These are phyloP conservation scores for Zostera marina DNA, from an alignment of 116 monocot genomes.

Conservation along the genomic window DNA sequence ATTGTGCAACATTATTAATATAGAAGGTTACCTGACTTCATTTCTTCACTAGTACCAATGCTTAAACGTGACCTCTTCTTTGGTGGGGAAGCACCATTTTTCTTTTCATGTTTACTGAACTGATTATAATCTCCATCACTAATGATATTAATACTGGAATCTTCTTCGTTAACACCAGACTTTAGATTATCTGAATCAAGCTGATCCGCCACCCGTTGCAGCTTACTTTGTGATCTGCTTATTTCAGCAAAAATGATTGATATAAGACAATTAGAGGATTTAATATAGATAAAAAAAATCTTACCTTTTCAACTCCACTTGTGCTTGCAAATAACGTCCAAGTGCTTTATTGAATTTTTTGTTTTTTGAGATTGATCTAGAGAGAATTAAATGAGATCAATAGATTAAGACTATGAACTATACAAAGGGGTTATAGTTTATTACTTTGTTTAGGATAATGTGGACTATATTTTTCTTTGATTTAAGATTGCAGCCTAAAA, in stretches of 20 bases:
- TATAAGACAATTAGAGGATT: not conserved
- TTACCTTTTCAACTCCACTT: slow-evolving; percentile 70
- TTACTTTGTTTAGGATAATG: not conserved
- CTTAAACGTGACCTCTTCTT: slow-evolving; percentile 38
- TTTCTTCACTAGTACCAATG: slow-evolving; percentile 29
- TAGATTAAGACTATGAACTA: not conserved
- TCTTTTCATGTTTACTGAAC: slow-evolving; percentile 19
- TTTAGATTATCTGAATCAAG: slow-evolving; percentile 39
- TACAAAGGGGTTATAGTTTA: not conserved
- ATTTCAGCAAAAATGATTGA: slow-evolving; percentile 3
- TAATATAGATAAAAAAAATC: not conserved
- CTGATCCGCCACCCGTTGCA: slow-evolving; percentile 40
- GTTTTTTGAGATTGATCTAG: slow-evolving; percentile 60
- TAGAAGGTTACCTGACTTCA: slow-evolving; percentile 26
- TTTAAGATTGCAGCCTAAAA: not conserved
- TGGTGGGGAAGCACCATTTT: slow-evolving; percentile 25
- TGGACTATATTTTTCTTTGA: not conserved
- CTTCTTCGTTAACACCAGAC: slow-evolving; percentile 42
- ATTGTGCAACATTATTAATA: not conserved
- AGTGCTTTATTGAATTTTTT: slow-evolving; percentile 71
- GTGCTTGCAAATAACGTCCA: slow-evolving; percentile 46
- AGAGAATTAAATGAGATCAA: slow-evolving; percentile 1
- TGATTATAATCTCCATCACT: slow-evolving; percentile 48
- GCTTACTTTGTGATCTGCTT: slow-evolving; percentile 50
- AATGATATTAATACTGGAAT: slow-evolving; percentile 46